phyloP scores from a whole-genome alignment of 352 stramenopile genomes.

The Achlya hypogyna region DNA sequence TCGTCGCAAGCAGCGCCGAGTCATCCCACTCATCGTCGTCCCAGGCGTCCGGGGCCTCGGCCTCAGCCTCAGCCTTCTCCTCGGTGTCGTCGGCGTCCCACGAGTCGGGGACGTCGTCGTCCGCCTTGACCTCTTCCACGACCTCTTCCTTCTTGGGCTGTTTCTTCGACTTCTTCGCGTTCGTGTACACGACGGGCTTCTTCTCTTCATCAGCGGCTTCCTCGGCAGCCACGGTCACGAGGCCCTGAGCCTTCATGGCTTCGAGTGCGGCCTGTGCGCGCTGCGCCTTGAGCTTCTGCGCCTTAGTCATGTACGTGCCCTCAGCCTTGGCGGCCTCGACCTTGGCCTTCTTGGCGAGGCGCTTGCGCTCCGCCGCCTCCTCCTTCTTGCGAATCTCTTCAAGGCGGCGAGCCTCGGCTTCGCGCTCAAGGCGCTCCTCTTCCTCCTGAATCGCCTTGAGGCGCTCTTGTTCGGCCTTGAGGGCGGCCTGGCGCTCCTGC shows the following conservation, averaged over 20 bases:
- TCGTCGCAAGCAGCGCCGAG: slow-evolving; percentile 59
- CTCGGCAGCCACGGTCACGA: slow-evolving; percentile 45
- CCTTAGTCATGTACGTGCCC: slow-evolving; percentile 99
- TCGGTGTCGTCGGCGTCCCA: slow-evolving; percentile 49
- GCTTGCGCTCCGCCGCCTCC: slow-evolving; percentile 27
- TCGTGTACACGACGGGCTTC: slow-evolving; percentile 87
- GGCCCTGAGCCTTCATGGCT: slow-evolving; percentile 87
- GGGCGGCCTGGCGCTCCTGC: slow-evolving; percentile 57
- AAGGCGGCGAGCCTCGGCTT: slow-evolving; percentile 39
- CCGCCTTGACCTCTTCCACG: slow-evolving; percentile 28
- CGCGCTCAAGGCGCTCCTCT: slow-evolving; percentile 49
- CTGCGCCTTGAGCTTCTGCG: slow-evolving; percentile 91
- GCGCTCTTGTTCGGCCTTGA: slow-evolving; percentile 69
- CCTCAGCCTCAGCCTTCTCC: slow-evolving; percentile 28
- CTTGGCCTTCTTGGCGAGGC: slow-evolving; percentile 60
- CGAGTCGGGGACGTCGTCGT: slow-evolving; percentile 59
- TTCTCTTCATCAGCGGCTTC: slow-evolving; percentile 45
- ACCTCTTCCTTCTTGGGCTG: slow-evolving; percentile 30
- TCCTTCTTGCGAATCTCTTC: slow-evolving; percentile 78
- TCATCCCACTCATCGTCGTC: slow-evolving; percentile 80
- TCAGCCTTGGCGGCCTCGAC: slow-evolving; percentile 92
- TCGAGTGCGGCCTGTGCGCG: slow-evolving; percentile 84
- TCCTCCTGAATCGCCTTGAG: slow-evolving; percentile 25
- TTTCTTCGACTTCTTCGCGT: slow-evolving; percentile 77
- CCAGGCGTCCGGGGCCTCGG: slow-evolving; percentile 68